Percentiles rank a stretch among this genome's conserved stretches.
Conservation (phyloP, 768 basidiomycete genomes). For the Lactarius akahatsu region DNA sequence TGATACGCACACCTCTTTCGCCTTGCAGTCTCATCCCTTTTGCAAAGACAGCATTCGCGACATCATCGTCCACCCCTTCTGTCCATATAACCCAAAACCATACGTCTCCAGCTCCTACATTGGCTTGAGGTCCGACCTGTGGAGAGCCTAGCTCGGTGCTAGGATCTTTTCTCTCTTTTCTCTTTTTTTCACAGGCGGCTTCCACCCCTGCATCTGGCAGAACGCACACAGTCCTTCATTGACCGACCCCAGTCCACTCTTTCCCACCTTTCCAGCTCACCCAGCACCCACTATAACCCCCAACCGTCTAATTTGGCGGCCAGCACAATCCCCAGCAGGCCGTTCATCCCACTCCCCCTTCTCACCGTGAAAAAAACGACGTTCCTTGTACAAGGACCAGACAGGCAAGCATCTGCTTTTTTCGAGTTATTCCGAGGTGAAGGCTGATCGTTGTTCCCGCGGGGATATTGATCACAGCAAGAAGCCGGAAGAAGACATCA, state of each 20-base stretch:
- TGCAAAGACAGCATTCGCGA: slow-evolving; percentile 25
- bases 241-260: slow-evolving; percentile 28
- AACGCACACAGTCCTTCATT: slow-evolving; percentile 31
- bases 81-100: slow-evolving; percentile 14
- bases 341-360: not conserved
- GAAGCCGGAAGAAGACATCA: slow-evolving; percentile 16
- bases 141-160: slow-evolving; percentile 26
- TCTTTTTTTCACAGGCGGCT: slow-evolving; percentile 20
- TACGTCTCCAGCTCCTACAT: slow-evolving; percentile 29
- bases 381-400: slow-evolving; percentile 6
- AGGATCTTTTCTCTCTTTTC: slow-evolving; percentile 12
- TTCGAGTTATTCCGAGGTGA: slow-evolving; percentile 15
- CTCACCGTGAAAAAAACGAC: slow-evolving; percentile 2
- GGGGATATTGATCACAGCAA: slow-evolving; percentile 17
- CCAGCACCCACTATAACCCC: slow-evolving; percentile 22
- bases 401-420: slow-evolving; percentile 7
- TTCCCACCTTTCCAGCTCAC: slow-evolving; percentile 20
- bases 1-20: slow-evolving; percentile 46
- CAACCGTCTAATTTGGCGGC: slow-evolving; percentile 15
- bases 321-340: slow-evolving; percentile 11
- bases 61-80: slow-evolving; percentile 10
- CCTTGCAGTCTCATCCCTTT: slow-evolving; percentile 42
- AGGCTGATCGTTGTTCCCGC: slow-evolving; percentile 23
- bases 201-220: slow-evolving; percentile 25
- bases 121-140: slow-evolving; percentile 29